These are phyloP conservation scores for Sphagnurus paluster DNA, from an alignment of 1,284 basidiomycete species.

Conservation along the genomic window DNA sequence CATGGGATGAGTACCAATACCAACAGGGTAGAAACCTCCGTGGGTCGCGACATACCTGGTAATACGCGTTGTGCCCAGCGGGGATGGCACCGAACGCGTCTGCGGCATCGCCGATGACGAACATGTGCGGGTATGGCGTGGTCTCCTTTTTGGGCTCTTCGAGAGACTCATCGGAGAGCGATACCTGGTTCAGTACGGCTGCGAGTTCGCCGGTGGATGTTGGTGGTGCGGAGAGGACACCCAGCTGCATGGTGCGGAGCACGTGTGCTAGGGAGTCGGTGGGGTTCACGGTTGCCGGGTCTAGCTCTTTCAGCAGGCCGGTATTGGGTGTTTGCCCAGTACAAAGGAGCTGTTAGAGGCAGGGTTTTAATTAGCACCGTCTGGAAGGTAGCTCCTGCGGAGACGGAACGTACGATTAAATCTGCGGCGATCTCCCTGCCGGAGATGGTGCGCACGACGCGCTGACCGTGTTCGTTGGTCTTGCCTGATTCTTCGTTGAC, in stretches of 20 bases:
- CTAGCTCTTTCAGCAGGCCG: conserved; percentile 49
- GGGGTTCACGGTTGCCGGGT: conserved; percentile 50
- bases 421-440: conserved; percentile 64
- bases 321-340: conserved; percentile 79
- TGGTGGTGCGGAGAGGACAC: conserved; percentile 14
- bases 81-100: conserved; percentile 71
- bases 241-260: conserved; percentile 61
- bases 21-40: neutral
- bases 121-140: conserved; percentile 56
- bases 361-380: neutral
- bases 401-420: conserved; percentile 48
- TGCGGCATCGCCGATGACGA: conserved; percentile 69
- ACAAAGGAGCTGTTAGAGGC: conserved; percentile 58
- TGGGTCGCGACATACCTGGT: conserved; percentile 36
- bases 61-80: conserved; percentile 72
- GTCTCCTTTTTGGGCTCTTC: conserved; percentile 22
- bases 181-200: conserved; percentile 17
- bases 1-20: neutral
- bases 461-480: conserved; percentile 30
- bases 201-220: conserved; percentile 12
- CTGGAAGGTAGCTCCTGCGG: neutral
- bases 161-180: conserved; percentile 13
- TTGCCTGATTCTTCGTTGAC: conserved; percentile 28
- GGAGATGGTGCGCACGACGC: conserved; percentile 51
- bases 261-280: conserved; percentile 54